Evolutionary conservation across 495 filamentous ascomycete genomes (phyloP), one percentile per base, ranked within the genome.

Genomic region (Penicillium bialowiezense): DNA sequence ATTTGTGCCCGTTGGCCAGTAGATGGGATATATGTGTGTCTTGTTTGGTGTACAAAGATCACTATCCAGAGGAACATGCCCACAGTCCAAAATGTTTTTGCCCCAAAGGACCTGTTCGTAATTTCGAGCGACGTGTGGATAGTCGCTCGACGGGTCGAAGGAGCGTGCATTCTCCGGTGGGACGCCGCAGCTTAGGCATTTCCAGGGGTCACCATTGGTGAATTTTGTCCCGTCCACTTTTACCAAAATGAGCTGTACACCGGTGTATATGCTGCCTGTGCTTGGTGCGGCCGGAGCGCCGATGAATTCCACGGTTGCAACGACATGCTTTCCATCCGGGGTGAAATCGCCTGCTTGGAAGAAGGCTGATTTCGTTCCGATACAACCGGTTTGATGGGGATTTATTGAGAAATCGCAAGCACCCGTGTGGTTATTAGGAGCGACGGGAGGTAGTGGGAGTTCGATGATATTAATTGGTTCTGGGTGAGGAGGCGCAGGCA

Each of bases 101-200:
- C 53, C 55, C 40, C 50, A 48, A 15, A 63, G 39, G 0, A 29
- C 52, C 17, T 55, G 44, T 9, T 44, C 41, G 9, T 47, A 55
- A 42, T 58, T 55, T 9, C 35, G 20, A 21, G 52, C 51, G 5
- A 52, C 31, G 34, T 62, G 59, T 5, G 59, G 47, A 36, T 62
- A 62, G n/a, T 47, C 44, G 15, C 21, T 47, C 10, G 44, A 15
- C 5, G 18, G 2, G 17, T 47, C 44, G 19, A 47, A 2, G 21
- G 44, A 47, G n/a, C 17, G 50, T 24, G 35, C 44, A 34, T 58
- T 54, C 33, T 32, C 19, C 3, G 20, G 31, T 0, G 52, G 47
- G 1, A 62, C 52, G 18, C 55, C 59, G 29, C 59, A 62, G 42
- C 44, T 60, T 7, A 60, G 12, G 33, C 58, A 60, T 20, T 60